These are phyloP conservation scores for Malus hybrid DNA, from an alignment of 331 rosid genomes.

Conservation along the genomic window DNA sequence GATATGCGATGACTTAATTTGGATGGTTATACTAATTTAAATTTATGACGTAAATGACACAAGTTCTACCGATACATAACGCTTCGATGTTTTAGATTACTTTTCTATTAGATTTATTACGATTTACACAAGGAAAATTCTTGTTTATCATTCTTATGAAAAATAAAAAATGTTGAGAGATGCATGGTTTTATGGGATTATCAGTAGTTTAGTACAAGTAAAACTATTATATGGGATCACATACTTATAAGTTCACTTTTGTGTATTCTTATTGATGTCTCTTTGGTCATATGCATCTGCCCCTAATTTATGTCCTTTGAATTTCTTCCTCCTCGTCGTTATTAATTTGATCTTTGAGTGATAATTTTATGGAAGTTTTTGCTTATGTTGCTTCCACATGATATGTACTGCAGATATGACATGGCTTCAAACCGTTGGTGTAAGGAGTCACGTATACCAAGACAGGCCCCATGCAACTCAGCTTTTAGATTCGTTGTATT, in stretches of 20 bases:
- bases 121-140: no score
- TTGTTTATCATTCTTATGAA: no score
- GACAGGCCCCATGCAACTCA: slow-evolving; percentile 35
- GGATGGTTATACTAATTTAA: neutral
- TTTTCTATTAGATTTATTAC: no score
- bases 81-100: neutral
- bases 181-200: neutral
- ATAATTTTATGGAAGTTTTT: neutral
- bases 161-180: neutral
- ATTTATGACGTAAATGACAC: neutral
- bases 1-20: neutral
- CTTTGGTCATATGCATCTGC: no score
- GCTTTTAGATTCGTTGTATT: slow-evolving; percentile 27
- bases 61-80: neutral
- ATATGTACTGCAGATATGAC: slow-evolving; percentile 46
- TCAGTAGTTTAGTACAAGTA: no score
- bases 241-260: neutral
- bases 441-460: slow-evolving; percentile 57
- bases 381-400: neutral
- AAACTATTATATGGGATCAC: neutral
- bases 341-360: neutral
- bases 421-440: slow-evolving; percentile 57
- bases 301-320: neutral
- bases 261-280: neutral
- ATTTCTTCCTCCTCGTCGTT: neutral